Evolutionary conservation across 2,329 filamentous ascomycete genomes (phyloP), one percentile per base, ranked within the genome.

Genomic region (Fusarium palustre): DNA sequence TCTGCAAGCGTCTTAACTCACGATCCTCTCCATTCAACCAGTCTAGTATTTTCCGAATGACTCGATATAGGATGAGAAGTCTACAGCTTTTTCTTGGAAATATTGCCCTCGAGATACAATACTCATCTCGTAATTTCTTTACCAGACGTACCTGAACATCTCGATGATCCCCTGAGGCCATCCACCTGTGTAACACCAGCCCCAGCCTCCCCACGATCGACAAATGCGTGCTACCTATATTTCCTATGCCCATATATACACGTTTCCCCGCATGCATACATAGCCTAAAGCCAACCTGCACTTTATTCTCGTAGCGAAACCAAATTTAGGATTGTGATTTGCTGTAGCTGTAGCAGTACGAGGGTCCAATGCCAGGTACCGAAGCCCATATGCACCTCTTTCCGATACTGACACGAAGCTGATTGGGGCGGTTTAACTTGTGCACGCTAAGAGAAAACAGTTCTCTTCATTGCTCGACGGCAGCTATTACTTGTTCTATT

Each of bases 311-410:
- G 48, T 54, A 7, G 46, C 34, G 16, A 47, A 55, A 47, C 61
- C 25, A 50, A 34, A 46, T 7, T 8, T 34, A 6, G 9, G 6
- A 12, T 20, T 15, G 31, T 55, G 33, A 33, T 55, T 69, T 42
- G 54, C 1, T 28, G 18, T 18, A 10, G 13, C n/a, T 0, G 5
- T 36, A 56, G 48, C 3, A 5, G 15, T 34, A 24, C 13, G 39
- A 56, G 7, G 20, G 38, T 38, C 49, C 31, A 18, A 57, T 55
- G 65, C 42, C 65, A 71, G 69, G 68, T 47, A 52, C 68, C 55
- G 52, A 25, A 25, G 55, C 55, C 28, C 43, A 38, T 45, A 28
- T 45, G 24, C 41, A 58, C 39, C 30, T 20, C 39, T n/a, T 58
- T 11, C 55, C n/a, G 24, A 49, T 13, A 48, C 36, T 39, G 10